Conservation (phyloP, 768 basidiomycete species). For the Lactarius sp. region DNA sequence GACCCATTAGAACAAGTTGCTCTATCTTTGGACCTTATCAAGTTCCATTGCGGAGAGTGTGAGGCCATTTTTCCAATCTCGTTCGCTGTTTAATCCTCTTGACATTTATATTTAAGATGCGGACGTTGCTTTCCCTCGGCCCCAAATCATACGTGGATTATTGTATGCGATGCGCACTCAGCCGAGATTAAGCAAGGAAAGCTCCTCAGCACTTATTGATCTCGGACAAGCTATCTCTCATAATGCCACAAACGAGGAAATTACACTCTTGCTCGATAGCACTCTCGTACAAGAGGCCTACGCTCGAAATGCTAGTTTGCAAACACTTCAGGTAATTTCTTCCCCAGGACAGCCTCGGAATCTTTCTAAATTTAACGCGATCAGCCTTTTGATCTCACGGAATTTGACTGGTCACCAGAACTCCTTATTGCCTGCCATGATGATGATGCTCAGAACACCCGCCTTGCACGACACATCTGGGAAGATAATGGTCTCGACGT, state of each 20-base stretch:
- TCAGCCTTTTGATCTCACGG: slow-evolving; percentile 91
- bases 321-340: slow-evolving; percentile 69
- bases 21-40: slow-evolving; percentile 62
- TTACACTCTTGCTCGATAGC: slow-evolving; percentile 60
- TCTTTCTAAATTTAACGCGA: background rate
- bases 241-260: slow-evolving; percentile 59
- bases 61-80: slow-evolving; percentile 30
- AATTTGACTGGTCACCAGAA: slow-evolving; percentile 87
- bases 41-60: slow-evolving; percentile 74
- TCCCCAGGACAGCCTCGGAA: background rate
- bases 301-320: slow-evolving; percentile 84
- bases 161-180: slow-evolving; percentile 70
- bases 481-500: slow-evolving; percentile 94
- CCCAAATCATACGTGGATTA: slow-evolving; percentile 61
- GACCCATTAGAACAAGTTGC: slow-evolving; percentile 78
- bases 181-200: slow-evolving; percentile 77
- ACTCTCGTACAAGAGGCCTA: slow-evolving; percentile 83
- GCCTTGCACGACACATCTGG: slow-evolving; percentile 79
- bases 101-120: slow-evolving; percentile 46
- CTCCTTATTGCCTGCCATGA: slow-evolving; percentile 89
- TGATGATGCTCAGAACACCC: slow-evolving; percentile 80
- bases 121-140: slow-evolving; percentile 67
- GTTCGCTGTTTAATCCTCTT: background rate
- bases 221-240: slow-evolving; percentile 74
- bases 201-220: slow-evolving; percentile 73